Conservation (phyloP, 2,329 filamentous ascomycete species). For the Xylaria sp. region DNA sequence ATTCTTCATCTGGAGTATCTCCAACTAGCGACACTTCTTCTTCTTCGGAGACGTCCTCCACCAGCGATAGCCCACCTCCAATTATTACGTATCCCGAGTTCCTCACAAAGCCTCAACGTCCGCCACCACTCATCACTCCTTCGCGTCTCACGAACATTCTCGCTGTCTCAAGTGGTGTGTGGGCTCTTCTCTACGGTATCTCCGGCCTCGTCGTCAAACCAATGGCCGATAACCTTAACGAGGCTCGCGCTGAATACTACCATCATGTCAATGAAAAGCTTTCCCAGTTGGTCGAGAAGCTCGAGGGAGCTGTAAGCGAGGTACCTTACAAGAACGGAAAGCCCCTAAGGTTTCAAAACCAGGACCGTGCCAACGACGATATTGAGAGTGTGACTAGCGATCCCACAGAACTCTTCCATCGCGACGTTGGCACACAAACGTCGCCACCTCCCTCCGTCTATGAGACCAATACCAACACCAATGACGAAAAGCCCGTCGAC, state of each 20-base stretch:
- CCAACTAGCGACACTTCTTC: conserved; percentile 10
- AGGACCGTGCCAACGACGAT: conserved; percentile 47
- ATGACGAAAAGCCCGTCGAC: conserved; percentile 49
- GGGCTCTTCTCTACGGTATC: conserved; percentile 75
- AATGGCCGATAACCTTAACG: conserved; percentile 65
- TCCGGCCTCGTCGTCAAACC: conserved; percentile 75
- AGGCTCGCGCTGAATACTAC: conserved; percentile 65
- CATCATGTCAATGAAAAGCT: conserved; percentile 60
- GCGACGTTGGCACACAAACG: conserved; percentile 84
- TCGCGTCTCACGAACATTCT: conserved; percentile 68
- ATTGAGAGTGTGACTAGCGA: conserved; percentile 65
- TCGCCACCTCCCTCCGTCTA: conserved; percentile 60
- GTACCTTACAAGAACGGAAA: conserved; percentile 60
- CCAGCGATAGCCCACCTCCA: conserved; percentile 64
- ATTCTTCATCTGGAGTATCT: conserved; percentile 33
- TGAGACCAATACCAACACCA: conserved; percentile 27
- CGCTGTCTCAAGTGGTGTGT: conserved; percentile 67
- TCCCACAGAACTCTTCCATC: conserved; percentile 83
- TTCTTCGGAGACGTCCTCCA: conserved; percentile 38
- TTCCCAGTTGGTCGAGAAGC: conserved; percentile 59
- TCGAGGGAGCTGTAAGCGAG: conserved; percentile 69
- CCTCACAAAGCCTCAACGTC: conserved; percentile 65
- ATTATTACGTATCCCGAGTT: conserved; percentile 79
- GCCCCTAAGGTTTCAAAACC: conserved; percentile 36
- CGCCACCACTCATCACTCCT: conserved; percentile 72